A percentile compares a stretch with the other conserved stretches of the same genome.
Evolutionary conservation across 2,329 filamentous ascomycete genomes (phyloP).

Genomic region (Scytalidium sp.): DNA sequence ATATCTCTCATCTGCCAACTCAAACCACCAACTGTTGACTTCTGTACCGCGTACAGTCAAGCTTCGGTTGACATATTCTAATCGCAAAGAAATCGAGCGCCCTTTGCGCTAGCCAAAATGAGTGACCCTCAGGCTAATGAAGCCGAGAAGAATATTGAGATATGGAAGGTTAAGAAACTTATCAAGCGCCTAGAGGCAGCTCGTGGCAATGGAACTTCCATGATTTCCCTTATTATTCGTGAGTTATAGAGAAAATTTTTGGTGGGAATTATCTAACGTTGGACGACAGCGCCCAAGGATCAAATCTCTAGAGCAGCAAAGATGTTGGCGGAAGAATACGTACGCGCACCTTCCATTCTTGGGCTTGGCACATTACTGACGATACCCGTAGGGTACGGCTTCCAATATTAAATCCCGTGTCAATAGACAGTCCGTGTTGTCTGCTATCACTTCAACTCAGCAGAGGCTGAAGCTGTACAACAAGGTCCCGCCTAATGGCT

Average conservation of each 20-base stretch:
- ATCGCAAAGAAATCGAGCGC: constrained; percentile 14
- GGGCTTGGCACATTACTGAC: constrained; percentile 10
- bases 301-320: constrained; percentile 94
- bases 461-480: constrained; percentile 99
- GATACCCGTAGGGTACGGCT: constrained; percentile 71
- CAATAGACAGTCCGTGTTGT: constrained; percentile 96
- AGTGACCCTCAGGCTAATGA: constrained; percentile 84
- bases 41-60: constrained; percentile 20
- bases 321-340: constrained; percentile 99
- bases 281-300: constrained; percentile 79
- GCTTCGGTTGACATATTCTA: constrained; percentile 12
- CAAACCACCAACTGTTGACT: not conserved
- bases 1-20: not conserved
- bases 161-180: constrained; percentile 99
- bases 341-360: constrained; percentile 44
- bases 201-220: constrained; percentile 96
- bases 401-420: constrained; percentile 99
- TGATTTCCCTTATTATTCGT: constrained; percentile 99
- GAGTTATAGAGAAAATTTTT: constrained; percentile 33
- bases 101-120: constrained; percentile 57
- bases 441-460: constrained; percentile 97
- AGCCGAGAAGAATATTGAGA: constrained; percentile 94
- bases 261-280: constrained; percentile 5
- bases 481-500: constrained; percentile 95
- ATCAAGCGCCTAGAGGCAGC: constrained; percentile 98